Evolutionary conservation across 306 rosid species (phyloP).

Genomic region (Malus orientalis): DNA sequence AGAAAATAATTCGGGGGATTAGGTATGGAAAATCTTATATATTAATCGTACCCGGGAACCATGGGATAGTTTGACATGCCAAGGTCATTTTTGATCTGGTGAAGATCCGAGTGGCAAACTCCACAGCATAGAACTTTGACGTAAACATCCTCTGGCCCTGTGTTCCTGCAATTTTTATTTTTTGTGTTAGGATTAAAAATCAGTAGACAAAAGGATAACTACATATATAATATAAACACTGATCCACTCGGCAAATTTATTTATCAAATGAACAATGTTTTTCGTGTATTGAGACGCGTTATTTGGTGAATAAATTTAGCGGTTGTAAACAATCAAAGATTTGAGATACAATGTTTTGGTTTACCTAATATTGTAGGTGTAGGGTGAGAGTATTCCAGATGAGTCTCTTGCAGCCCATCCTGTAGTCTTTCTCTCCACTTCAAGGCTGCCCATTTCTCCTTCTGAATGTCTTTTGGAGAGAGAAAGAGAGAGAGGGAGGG

Average conservation of each 20-base stretch:
- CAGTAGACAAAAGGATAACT: neutral
- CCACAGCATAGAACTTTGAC: slow-evolving; percentile 75
- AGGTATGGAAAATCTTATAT: neutral
- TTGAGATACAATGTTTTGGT: neutral
- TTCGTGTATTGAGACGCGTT: too few species aligned
- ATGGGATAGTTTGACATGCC: slow-evolving; percentile 88
- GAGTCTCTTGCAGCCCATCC: slow-evolving; percentile 92
- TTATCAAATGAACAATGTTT: neutral
- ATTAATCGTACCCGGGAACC: slow-evolving; percentile 64
- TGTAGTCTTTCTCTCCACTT: slow-evolving; percentile 43
- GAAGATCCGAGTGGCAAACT: slow-evolving; percentile 76
- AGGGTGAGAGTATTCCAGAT: slow-evolving; percentile 84
- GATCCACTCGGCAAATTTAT: neutral
- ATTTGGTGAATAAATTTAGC: too few species aligned
- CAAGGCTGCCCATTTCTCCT: slow-evolving; percentile 45
- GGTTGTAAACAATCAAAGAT: too few species aligned
- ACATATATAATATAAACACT: neutral
- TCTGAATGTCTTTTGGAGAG: neutral
- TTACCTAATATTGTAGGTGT: slow-evolving; percentile 59
- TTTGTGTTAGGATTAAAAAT: neutral
- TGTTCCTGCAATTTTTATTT: slow-evolving; percentile 42
- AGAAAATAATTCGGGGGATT: neutral
- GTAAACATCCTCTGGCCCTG: slow-evolving; percentile 76
- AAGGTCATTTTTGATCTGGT: slow-evolving; percentile 69
- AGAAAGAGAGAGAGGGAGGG: neutral